A percentile compares a stretch with the other conserved stretches of the same genome.
Evolutionary conservation across 225 moss, liverwort and hornwort species (phyloP).

Genomic region (Climacium dendroides): DNA sequence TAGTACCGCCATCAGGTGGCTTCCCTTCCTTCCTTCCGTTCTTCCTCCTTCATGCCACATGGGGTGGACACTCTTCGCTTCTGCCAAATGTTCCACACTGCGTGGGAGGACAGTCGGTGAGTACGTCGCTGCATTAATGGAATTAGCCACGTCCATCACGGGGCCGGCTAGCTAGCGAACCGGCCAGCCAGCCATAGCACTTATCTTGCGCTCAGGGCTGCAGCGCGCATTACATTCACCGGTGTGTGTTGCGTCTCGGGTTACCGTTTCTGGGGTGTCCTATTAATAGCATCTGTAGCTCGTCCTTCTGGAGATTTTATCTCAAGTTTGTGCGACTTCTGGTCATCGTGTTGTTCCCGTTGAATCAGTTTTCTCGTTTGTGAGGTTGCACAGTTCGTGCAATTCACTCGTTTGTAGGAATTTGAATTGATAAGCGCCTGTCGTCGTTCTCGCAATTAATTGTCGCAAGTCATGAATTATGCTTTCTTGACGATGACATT

Average conservation of each 20-base stretch:
- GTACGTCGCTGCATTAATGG: neutral
- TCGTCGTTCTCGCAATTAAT: neutral
- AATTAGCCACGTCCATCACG: neutral
- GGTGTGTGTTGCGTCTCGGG: neutral
- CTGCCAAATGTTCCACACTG: no score
- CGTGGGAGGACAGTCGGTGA: neutral
- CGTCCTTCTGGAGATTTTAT: neutral
- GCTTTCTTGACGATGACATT: neutral
- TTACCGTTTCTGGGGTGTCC: neutral
- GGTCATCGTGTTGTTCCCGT: neutral
- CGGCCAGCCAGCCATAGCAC: neutral
- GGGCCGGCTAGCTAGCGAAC: neutral
- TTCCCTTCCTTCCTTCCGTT: neutral
- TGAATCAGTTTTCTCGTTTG: neutral
- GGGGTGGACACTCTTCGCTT: neutral
- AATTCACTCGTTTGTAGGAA: neutral
- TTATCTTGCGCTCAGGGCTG: neutral
- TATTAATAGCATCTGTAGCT: neutral
- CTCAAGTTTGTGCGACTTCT: neutral
- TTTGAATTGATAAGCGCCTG: neutral
- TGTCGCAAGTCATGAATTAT: neutral
- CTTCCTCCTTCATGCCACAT: neutral
- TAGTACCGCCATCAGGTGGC: neutral
- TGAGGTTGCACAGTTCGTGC: neutral
- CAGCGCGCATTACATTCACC: neutral